phyloP scores from a whole-genome alignment of 2,329 filamentous ascomycete genomes.

The Truncatella angustata region DNA sequence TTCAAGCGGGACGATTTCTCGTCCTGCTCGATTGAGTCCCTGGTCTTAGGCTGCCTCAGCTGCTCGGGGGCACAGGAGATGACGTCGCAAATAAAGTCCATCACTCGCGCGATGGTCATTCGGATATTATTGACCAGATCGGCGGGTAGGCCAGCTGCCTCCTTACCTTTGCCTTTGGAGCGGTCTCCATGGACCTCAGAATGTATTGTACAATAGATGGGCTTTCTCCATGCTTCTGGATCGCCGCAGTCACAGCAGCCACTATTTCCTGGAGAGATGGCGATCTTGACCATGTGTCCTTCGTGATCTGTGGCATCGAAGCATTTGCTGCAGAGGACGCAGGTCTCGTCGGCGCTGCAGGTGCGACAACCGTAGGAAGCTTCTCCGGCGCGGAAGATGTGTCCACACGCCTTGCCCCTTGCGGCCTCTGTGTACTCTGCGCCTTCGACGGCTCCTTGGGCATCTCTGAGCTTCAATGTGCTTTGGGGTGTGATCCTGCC shows the following conservation, averaged over 20 bases:
- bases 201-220: constrained; percentile 91
- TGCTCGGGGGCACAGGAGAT: constrained; percentile 98
- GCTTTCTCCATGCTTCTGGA: constrained; percentile 86
- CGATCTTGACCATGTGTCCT: constrained; percentile 87
- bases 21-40: constrained; percentile 76
- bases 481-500: constrained; percentile 60
- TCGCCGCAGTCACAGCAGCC: constrained; percentile 98
- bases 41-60: constrained; percentile 79
- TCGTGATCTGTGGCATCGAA: constrained; percentile 95
- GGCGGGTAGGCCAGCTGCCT: constrained; percentile 61
- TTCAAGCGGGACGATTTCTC: constrained; percentile 76
- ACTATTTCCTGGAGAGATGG: constrained; percentile 83
- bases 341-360: constrained; percentile 92
- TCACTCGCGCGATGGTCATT: constrained; percentile 78
- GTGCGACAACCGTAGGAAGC: constrained; percentile 93
- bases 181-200: constrained; percentile 56
- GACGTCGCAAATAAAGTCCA: constrained; percentile 97
- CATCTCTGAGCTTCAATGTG: constrained; percentile 75
- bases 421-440: constrained; percentile 93
- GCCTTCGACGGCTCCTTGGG: constrained; percentile 89
- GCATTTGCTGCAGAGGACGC: constrained; percentile 88
- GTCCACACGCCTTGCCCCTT: constrained; percentile 89
- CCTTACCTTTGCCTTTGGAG: constrained; percentile 61
- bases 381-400: constrained; percentile 94
- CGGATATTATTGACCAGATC: constrained; percentile 76